phyloP scores from a whole-genome alignment of 2,329 filamentous ascomycete species.

The Lasiodiplodia gonubiensis region DNA sequence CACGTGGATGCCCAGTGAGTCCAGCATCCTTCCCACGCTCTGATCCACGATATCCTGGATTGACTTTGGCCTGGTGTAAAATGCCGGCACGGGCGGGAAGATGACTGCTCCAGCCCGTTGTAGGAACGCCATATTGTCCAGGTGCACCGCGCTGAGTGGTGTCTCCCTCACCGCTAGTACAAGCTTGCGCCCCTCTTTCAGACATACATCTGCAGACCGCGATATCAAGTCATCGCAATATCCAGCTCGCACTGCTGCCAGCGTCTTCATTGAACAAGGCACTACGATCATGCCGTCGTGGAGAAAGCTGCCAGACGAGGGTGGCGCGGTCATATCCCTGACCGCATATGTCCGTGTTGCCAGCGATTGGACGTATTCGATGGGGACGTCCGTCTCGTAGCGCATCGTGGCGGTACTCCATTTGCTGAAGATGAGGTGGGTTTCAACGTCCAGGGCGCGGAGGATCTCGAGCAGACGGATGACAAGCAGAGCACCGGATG shows the following conservation, averaged over 20 bases:
- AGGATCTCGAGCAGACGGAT: slow-evolving; percentile 52
- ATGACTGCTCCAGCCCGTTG: slow-evolving; percentile 27
- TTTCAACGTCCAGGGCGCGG: slow-evolving; percentile 52
- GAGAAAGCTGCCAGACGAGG: slow-evolving; percentile 54
- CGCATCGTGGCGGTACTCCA: slow-evolving; percentile 54
- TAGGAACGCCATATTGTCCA: slow-evolving; percentile 51
- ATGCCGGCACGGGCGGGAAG: slow-evolving; percentile 32
- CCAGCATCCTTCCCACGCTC: slow-evolving; percentile 55
- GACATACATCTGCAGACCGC: slow-evolving; percentile 53
- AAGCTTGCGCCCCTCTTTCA: slow-evolving; percentile 53
- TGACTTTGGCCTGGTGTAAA: slow-evolving; percentile 32
- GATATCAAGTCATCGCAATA: slow-evolving; percentile 55
- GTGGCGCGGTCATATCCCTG: slow-evolving; percentile 53
- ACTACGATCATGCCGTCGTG: slow-evolving; percentile 57
- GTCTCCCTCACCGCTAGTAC: slow-evolving; percentile 53
- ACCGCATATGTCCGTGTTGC: slow-evolving; percentile 42
- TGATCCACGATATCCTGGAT: slow-evolving; percentile 44
- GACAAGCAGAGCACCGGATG: slow-evolving; percentile 54
- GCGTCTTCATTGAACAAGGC: slow-evolving; percentile 57
- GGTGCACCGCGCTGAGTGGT: slow-evolving; percentile 55
- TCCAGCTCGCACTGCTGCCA: slow-evolving; percentile 50
- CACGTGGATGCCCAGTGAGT: slow-evolving; percentile 52
- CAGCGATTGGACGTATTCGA: slow-evolving; percentile 24
- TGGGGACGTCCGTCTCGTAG: slow-evolving; percentile 30
- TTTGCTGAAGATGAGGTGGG: slow-evolving; percentile 51